phyloP scores from a whole-genome alignment of 495 filamentous ascomycete species.

The Pyrenula aspistea region DNA sequence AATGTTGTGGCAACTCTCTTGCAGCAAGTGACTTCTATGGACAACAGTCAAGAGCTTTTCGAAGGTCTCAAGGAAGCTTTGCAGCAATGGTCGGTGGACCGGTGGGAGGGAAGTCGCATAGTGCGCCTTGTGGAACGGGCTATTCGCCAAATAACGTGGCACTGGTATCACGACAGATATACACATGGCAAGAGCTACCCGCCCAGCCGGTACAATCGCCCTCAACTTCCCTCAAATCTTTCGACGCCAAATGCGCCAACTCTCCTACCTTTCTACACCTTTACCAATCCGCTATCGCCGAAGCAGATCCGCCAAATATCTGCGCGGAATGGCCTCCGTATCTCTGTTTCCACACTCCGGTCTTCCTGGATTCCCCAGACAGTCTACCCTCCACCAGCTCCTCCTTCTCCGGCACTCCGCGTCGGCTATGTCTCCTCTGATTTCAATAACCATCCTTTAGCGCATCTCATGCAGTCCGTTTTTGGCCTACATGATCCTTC shows the following conservation, averaged over 20 bases:
- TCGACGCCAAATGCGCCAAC: conserved; percentile 85
- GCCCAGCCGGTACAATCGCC: conserved; percentile 52
- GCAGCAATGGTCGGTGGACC: conserved; percentile 57
- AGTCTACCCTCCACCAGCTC: conserved; percentile 72
- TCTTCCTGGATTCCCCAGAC: conserved; percentile 74
- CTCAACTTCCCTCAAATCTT: conserved; percentile 61
- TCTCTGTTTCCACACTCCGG: conserved; percentile 78
- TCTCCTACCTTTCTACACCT: conserved; percentile 96
- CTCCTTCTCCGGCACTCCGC: conserved; percentile 71
- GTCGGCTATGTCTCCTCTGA: conserved; percentile 96
- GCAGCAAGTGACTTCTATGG: conserved; percentile 27
- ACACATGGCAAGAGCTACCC: conserved; percentile 47
- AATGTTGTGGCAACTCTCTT: conserved; percentile 36
- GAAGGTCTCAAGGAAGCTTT: conserved; percentile 36
- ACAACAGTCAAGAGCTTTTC: conserved; percentile 10
- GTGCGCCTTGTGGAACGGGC: conserved; percentile 81
- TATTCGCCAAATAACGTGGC: conserved; percentile 61
- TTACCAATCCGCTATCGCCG: conserved; percentile 86
- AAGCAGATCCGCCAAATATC: conserved; percentile 93
- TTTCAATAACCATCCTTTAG: conserved; percentile 97
- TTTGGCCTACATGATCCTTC: conserved; percentile 77
- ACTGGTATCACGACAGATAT: conserved; percentile 82
- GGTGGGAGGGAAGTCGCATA: conserved; percentile 81
- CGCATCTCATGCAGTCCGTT: conserved; percentile 97
- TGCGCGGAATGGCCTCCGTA: conserved; percentile 85